phyloP scores from a whole-genome alignment of 2,329 filamentous ascomycete species.

The Hymenoscyphus linearis region DNA sequence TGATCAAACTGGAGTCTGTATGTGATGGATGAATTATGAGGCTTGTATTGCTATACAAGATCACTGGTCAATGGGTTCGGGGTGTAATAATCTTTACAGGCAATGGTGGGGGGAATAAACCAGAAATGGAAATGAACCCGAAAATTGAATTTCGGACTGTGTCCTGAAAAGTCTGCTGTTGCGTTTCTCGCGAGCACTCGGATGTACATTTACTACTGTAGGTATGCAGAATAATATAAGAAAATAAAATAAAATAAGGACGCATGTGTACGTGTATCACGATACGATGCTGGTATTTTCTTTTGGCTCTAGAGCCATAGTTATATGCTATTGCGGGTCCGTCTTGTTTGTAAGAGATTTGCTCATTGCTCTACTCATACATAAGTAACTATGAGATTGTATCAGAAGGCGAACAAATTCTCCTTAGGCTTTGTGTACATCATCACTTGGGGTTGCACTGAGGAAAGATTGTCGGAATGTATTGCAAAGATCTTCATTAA shows the following conservation, averaged over 20 bases:
- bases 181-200: not conserved
- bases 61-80: not conserved
- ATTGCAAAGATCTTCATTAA: not conserved
- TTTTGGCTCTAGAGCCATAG: too few species aligned
- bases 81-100: not conserved
- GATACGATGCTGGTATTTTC: too few species aligned
- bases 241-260: not conserved
- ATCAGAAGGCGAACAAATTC: too few species aligned
- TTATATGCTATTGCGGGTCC: too few species aligned
- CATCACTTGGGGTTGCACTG: too few species aligned
- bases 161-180: not conserved
- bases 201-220: not conserved
- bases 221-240: not conserved
- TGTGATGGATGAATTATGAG: conserved; percentile 5
- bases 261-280: not conserved
- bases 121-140: not conserved
- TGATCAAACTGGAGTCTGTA: not conserved
- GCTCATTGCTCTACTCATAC: too few species aligned
- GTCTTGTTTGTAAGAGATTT: too few species aligned
- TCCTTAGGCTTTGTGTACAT: too few species aligned
- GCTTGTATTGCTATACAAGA: not conserved
- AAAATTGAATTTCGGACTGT: not conserved
- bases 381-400: too few species aligned
- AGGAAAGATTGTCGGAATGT: too few species aligned
- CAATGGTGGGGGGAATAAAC: not conserved